These are phyloP conservation scores for Boletellus ananiceps DNA, from an alignment of 768 basidiomycete genomes.

Conservation along the genomic window DNA sequence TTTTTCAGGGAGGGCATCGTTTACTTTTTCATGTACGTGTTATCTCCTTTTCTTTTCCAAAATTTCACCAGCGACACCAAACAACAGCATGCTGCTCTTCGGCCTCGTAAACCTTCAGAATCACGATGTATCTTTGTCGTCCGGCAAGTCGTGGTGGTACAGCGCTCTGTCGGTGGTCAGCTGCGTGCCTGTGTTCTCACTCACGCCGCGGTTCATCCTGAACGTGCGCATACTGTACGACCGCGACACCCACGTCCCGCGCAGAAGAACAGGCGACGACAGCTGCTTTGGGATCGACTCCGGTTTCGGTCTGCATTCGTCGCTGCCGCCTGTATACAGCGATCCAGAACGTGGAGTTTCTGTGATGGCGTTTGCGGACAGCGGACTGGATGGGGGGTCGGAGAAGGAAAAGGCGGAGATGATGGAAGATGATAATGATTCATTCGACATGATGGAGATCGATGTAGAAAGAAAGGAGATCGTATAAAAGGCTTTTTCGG, in stretches of 20 bases:
- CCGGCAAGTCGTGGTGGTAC: background rate
- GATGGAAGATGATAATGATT: too few relatives aligned
- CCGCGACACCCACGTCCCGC: background rate
- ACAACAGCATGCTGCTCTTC: background rate
- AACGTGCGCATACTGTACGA: background rate
- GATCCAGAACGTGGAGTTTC: background rate
- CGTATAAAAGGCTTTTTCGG: too few relatives aligned
- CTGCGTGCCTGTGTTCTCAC: conserved; percentile 1
- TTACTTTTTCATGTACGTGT: background rate
- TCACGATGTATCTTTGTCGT: background rate
- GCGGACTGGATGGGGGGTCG: background rate
- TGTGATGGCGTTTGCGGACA: background rate
- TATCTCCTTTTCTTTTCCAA: background rate
- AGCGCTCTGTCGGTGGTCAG: background rate
- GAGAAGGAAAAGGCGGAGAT: too few relatives aligned
- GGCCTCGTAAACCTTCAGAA: background rate
- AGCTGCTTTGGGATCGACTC: background rate
- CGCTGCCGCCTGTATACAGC: background rate
- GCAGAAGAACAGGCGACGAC: too few relatives aligned
- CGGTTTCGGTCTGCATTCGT: background rate
- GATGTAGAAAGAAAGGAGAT: background rate
- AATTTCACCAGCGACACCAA: too few relatives aligned
- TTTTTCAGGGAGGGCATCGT: background rate
- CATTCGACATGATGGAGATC: too few relatives aligned
- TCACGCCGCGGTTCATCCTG: background rate